Conservation (phyloP, 1,284 basidiomycete genomes). For the Sanghuangporus sanghuang region DNA sequence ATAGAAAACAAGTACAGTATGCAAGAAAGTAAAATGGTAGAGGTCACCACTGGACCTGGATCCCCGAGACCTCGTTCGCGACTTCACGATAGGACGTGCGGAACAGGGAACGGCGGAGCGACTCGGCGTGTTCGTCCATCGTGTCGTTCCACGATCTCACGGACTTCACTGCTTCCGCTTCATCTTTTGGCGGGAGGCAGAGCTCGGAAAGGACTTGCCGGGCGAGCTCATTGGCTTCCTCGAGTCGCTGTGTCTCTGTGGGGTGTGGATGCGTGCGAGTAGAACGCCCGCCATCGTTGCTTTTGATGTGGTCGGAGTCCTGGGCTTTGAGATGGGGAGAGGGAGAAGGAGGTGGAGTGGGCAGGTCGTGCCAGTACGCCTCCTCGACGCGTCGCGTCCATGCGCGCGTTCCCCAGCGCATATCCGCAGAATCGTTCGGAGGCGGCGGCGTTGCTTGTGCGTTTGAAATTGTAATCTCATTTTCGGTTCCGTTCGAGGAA, state of each 20-base stretch:
- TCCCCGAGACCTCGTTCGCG: conserved; percentile 77
- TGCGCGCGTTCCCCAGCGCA: conserved; percentile 66
- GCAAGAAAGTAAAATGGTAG: neutral
- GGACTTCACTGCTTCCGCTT: too few relatives aligned
- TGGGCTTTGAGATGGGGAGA: conserved; percentile 29
- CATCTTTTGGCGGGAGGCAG: conserved; percentile 25
- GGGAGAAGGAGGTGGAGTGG: conserved; percentile 48
- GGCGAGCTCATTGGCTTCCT: neutral
- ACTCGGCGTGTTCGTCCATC: conserved; percentile 37
- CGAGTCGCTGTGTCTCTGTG: neutral
- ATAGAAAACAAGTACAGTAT: neutral
- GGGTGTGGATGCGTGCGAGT: too few relatives aligned
- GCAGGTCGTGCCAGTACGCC: conserved; percentile 63
- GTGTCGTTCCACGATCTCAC: conserved; percentile 27
- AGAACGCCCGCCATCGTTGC: too few relatives aligned
- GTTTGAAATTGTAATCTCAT: conserved; percentile 34
- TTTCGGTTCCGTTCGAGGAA: conserved; percentile 54
- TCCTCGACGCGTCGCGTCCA: conserved; percentile 77
- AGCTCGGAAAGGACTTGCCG: conserved; percentile 10
- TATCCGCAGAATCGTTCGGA: conserved; percentile 22
- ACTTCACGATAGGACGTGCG: conserved; percentile 84
- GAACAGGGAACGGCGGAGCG: conserved; percentile 46
- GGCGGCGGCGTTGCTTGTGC: neutral
- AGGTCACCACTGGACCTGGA: conserved; percentile 76
- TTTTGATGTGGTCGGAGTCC: neutral